These are phyloP conservation scores for Delonix regia DNA, from an alignment of 306 rosid genomes.

Conservation along the genomic window DNA sequence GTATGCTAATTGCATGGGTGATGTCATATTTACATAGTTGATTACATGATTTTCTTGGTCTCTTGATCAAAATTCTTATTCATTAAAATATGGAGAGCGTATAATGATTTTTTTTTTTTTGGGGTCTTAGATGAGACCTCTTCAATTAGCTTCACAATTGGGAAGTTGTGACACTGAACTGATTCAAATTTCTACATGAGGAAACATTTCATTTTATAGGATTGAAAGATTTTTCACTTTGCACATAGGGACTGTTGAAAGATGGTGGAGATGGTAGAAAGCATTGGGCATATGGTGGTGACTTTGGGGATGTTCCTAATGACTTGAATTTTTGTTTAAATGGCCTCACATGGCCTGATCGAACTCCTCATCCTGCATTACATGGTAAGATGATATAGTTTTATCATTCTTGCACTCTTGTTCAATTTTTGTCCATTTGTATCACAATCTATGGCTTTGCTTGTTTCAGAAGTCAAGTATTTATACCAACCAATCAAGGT, in stretches of 20 bases:
- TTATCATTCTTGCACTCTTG: background rate
- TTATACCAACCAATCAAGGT: conserved; percentile 89
- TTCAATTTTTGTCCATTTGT: conserved; percentile 10
- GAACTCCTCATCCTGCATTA: conserved; percentile 93
- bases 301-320: conserved; percentile 88
- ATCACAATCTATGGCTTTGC: conserved; percentile 20
- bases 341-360: conserved; percentile 83
- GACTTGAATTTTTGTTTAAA: conserved; percentile 88
- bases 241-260: conserved; percentile 67
- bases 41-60: background rate
- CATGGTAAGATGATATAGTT: conserved; percentile 59
- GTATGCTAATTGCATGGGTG: background rate
- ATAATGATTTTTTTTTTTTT: no score
- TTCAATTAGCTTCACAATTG: background rate
- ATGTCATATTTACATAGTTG: background rate
- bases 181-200: background rate
- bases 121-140: background rate
- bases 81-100: background rate
- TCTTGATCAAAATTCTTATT: background rate
- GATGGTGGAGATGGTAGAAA: conserved; percentile 58
- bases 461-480: conserved; percentile 81
- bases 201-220: background rate
- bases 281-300: conserved; percentile 98
- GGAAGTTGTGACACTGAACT: background rate
- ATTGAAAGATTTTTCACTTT: conserved; percentile 24